A percentile compares a stretch with the other conserved stretches of the same genome.
Evolutionary conservation across 305 asterid genomes (phyloP).

Genomic region (Solanum hybrid): DNA sequence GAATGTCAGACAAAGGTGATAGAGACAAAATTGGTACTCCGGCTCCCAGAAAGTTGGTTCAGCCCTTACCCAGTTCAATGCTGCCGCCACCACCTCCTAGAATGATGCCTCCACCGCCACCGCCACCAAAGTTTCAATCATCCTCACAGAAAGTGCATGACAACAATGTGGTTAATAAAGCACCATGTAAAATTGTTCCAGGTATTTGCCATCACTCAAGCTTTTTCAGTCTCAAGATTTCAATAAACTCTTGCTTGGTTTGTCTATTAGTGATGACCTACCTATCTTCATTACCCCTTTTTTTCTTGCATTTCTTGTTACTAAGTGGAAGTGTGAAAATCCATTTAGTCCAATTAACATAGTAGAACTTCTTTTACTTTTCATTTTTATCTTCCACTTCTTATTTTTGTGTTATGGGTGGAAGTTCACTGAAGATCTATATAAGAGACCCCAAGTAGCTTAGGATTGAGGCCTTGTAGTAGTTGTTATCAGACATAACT

Average conservation of each 20-base stretch:
- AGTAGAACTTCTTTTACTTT: not conserved
- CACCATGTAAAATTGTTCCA: slow-evolving; percentile 46
- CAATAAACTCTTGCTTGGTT: not conserved
- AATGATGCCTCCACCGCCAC: slow-evolving; percentile 37
- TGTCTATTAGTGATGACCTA: not conserved
- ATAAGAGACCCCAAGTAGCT: not conserved
- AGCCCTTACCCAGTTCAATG: slow-evolving; percentile 32
- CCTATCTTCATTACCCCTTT: not conserved
- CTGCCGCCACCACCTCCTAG: slow-evolving; percentile 47
- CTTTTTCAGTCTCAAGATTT: not conserved
- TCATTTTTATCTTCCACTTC: not conserved
- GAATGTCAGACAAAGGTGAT: slow-evolving; percentile 60
- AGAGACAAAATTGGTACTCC: slow-evolving; percentile 24
- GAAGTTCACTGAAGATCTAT: not conserved
- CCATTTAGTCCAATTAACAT: not conserved
- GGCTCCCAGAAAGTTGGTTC: slow-evolving; percentile 31
- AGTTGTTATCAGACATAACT: not conserved
- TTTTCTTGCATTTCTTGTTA: not conserved
- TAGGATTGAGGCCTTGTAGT: not conserved
- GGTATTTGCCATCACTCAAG: slow-evolving; percentile 32
- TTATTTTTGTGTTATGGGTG: not conserved
- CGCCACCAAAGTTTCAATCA: slow-evolving; percentile 45
- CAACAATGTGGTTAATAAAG: slow-evolving; percentile 16
- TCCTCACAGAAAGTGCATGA: slow-evolving; percentile 23
- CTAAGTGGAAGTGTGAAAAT: not conserved